These are phyloP conservation scores for Dendrocalamus latiflorus DNA, from an alignment of 202 grass and related monocot genomes.

Conservation along the genomic window DNA sequence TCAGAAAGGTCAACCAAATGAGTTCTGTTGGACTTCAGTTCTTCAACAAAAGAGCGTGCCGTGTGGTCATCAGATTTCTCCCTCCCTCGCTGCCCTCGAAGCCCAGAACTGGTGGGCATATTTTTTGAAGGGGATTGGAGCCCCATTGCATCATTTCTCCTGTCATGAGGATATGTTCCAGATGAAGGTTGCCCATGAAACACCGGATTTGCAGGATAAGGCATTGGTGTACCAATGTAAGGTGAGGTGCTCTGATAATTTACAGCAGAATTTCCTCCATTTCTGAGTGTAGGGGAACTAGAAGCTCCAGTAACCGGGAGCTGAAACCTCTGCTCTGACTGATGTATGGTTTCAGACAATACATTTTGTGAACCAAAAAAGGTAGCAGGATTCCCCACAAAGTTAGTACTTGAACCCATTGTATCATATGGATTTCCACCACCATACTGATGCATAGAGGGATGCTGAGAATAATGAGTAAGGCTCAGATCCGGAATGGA, in stretches of 20 bases:
- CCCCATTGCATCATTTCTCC: conserved; percentile 33
- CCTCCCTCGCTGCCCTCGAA: conserved; percentile 35
- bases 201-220: conserved; percentile 41
- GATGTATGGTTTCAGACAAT: conserved; percentile 17
- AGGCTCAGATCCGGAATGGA: conserved; percentile 52
- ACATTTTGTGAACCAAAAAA: conserved; percentile 54
- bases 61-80: conserved; percentile 59
- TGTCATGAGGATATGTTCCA: conserved; percentile 32
- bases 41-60: conserved; percentile 56
- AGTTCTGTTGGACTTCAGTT: conserved; percentile 60
- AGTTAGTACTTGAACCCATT: conserved; percentile 30
- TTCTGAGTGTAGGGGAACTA: conserved; percentile 32
- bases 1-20: conserved; percentile 65
- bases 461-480: conserved; percentile 57
- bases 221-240: conserved; percentile 21
- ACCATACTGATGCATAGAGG: conserved; percentile 46
- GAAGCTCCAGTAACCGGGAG: conserved; percentile 22
- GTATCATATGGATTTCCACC: conserved; percentile 54
- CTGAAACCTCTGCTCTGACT: conserved; percentile 42
- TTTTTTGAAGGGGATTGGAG: conserved; percentile 38
- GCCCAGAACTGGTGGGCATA: conserved; percentile 24
- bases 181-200: conserved; percentile 34
- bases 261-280: conserved; percentile 21
- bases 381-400: conserved; percentile 29
- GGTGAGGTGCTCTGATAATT: conserved; percentile 43